phyloP scores from a whole-genome alignment of 345 rosid species.

The Eucalyptus cladocalyx region DNA sequence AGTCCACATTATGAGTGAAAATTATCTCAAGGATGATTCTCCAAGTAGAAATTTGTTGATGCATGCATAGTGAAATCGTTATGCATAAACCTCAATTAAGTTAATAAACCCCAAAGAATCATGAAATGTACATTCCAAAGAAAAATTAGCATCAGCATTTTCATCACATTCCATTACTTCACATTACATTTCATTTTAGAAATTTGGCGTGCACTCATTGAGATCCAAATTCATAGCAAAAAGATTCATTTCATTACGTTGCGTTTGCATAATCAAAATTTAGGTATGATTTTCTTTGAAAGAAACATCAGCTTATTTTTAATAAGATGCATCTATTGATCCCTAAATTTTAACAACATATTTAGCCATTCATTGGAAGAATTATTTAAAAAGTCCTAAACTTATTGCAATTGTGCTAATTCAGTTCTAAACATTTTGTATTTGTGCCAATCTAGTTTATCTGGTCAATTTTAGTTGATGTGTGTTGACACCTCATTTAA shows the following conservation, averaged over 20 bases:
- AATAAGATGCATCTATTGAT: not conserved
- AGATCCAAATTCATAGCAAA: not conserved
- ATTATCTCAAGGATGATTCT: not conserved
- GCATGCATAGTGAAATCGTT: not conserved
- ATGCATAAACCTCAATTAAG: not conserved
- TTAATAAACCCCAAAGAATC: not conserved
- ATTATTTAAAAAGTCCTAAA: too few relatives aligned
- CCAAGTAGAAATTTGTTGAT: not conserved
- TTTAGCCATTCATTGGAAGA: not conserved
- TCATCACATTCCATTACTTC: not conserved
- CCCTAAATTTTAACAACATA: not conserved
- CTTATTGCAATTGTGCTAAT: too few relatives aligned
- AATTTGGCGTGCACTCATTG: not conserved
- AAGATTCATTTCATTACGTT: not conserved
- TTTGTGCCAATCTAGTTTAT: too few relatives aligned
- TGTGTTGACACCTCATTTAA: too few relatives aligned
- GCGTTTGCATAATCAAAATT: not conserved
- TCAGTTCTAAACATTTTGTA: too few relatives aligned
- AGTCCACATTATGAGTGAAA: not conserved
- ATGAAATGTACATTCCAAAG: not conserved
- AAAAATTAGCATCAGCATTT: not conserved
- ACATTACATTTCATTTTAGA: not conserved
- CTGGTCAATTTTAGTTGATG: too few relatives aligned
- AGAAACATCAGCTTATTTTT: too few relatives aligned
- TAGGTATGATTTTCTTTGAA: not conserved